Percentiles rank a stretch among this genome's conserved stretches.
Evolutionary conservation across 1,284 basidiomycete genomes (phyloP).

Genomic region (Gymnopus androsaceus): DNA sequence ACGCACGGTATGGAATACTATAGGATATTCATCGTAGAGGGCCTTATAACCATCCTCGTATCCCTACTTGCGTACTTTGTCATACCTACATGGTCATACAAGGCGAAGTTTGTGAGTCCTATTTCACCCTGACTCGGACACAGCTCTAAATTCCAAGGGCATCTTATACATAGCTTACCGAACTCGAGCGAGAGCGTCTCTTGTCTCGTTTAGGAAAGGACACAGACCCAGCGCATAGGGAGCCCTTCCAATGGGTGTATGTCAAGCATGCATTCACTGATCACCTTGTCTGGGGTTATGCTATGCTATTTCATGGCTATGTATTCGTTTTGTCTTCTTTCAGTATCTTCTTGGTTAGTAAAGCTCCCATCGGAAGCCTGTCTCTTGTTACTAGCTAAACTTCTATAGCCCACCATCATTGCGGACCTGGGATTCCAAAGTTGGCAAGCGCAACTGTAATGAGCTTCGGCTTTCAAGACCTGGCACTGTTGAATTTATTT

Average conservation of each 20-base stretch:
- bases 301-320: conserved; percentile 66
- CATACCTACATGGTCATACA: conserved; percentile 59
- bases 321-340: conserved; percentile 61
- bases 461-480: not conserved
- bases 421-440: conserved; percentile 55
- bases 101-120: conserved; percentile 52
- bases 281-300: conserved; percentile 65
- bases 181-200: conserved; percentile 49
- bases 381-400: not conserved
- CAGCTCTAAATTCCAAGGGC: no score
- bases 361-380: no score
- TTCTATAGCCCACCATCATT: conserved; percentile 49
- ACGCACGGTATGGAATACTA: no score
- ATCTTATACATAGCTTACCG: conserved; percentile 42
- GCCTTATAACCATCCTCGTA: conserved; percentile 50
- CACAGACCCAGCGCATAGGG: conserved; percentile 52
- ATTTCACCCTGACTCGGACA: no score
- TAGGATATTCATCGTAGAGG: conserved; percentile 70
- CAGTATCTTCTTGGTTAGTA: conserved; percentile 54
- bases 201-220: conserved; percentile 50
- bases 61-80: conserved; percentile 54
- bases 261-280: conserved; percentile 58
- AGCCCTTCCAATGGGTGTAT: conserved; percentile 52
- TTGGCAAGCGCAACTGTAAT: conserved; percentile 51
- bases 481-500: not conserved